A percentile compares a stretch with the other conserved stretches of the same genome.
Evolutionary conservation across 495 filamentous ascomycete genomes (phyloP).

Genomic region (Durotheca rogersii): DNA sequence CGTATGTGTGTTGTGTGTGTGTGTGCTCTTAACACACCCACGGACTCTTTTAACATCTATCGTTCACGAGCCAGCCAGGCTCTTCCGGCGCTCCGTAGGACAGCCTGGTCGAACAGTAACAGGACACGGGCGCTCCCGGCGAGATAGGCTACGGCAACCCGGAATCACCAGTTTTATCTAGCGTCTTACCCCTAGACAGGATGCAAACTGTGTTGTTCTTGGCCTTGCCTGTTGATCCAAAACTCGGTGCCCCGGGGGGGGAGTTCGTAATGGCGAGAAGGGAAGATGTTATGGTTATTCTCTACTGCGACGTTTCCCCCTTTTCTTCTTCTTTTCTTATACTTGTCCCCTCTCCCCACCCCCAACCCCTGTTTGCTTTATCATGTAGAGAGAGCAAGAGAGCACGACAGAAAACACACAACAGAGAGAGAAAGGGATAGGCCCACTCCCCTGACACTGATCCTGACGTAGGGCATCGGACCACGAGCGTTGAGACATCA

Average conservation of each 20-base stretch:
- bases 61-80: too few species aligned
- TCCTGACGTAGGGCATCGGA: conserved; percentile 13
- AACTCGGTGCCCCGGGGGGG: neutral
- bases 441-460: conserved; percentile 14
- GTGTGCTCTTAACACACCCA: neutral
- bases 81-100: conserved; percentile 4
- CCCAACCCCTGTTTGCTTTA: too few species aligned
- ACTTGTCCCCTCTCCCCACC: too few species aligned
- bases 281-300: conserved; percentile 2
- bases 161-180: too few species aligned
- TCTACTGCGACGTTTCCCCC: conserved; percentile 6
- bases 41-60: too few species aligned
- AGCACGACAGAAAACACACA: too few species aligned
- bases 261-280: neutral
- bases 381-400: conserved; percentile 6
- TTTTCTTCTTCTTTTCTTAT: conserved; percentile 1
- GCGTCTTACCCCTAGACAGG: too few species aligned
- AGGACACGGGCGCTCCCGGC: too few species aligned
- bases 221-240: neutral
- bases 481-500: neutral
- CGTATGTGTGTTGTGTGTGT: conserved; percentile 15
- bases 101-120: conserved; percentile 7
- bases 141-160: too few species aligned
- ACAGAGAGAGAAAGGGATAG: too few species aligned
- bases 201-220: too few species aligned